Evolutionary conservation across 768 basidiomycete species (phyloP), one percentile per base, ranked within the genome.

Genomic region (Phanerochaete sordida): DNA sequence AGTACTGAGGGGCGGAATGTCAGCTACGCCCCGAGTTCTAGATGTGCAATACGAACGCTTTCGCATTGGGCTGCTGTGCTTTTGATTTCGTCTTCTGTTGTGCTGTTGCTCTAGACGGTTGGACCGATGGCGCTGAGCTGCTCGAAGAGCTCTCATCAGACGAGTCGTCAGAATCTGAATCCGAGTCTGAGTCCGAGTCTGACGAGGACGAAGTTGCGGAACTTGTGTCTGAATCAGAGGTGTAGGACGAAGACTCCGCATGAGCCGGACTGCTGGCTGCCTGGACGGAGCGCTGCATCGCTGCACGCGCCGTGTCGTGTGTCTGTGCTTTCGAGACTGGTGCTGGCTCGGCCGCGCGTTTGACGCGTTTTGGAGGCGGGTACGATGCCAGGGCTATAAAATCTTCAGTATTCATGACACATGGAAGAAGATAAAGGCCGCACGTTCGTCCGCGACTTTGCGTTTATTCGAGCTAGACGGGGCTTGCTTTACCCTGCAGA

Each of bases 81-180:
- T 45, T 3, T n/a, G n/a, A 7, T 35, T 48, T 49, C 30, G n/a
- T 23, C 16, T n/a, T 53, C 56, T 26, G 67, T 65, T 13, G 65
- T 16, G 68, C 61, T 33, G 68, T 58, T 15, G 68, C 69, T 27
- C 65, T 67, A 0, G 71, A 67, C 33, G 68, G 60, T 30, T 63
- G 59, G 7, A 61, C 57, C 6, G 63, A 60, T 6, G 65, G 61
- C 27, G 64, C 59, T 47, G 66, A 67, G 19, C 62, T 65, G 3
- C 72, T 69, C 3, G 68, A 65, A 0, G 75, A 76, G 12, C 69
- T 68, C 15, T 57, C 58, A 23, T 45, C 63, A 50, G 67, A 64
- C 61, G 52, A 62, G 56, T 23, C 61, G 51, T 47, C 62, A 43
- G 65, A 72, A 59, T 62, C 61, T 7, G 69, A 64, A 26, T 67